A percentile compares a stretch with the other conserved stretches of the same genome.
Conservation (phyloP, 202 grass and related monocot genomes). For the Carex arenaria region DNA sequence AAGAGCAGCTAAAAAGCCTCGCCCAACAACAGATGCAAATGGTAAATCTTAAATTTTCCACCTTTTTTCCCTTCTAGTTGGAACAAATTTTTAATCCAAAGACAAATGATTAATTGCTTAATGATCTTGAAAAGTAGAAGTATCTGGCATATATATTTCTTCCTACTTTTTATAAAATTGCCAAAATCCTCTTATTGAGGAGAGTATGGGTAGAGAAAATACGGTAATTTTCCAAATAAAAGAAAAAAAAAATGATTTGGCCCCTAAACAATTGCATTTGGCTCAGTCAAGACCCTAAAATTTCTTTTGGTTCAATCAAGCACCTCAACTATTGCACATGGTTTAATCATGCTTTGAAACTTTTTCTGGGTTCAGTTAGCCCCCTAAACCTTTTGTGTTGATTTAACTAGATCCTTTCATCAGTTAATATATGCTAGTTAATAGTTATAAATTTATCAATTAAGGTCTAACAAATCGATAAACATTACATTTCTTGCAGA, state of each 20-base stretch:
- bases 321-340: background rate
- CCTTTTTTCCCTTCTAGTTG: background rate
- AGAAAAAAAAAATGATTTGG: background rate
- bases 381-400: background rate
- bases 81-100: background rate
- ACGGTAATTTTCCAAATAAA: background rate
- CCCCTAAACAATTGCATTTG: background rate
- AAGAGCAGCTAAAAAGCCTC: conserved; percentile 19
- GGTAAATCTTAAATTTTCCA: conserved; percentile 1
- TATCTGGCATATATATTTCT: background rate
- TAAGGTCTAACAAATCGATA: background rate
- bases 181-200: background rate
- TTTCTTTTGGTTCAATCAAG: background rate
- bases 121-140: background rate
- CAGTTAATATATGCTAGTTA: background rate
- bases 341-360: background rate
- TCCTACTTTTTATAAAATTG: background rate
- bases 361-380: background rate
- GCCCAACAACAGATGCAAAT: conserved; percentile 11
- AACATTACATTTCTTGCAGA: background rate
- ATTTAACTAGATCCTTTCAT: conserved; percentile 2
- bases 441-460: background rate
- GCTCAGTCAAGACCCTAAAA: background rate
- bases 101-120: background rate
- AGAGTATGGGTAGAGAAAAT: background rate